Evolutionary conservation across 164 flowering plant species (phyloP).

Genomic region (Liquidambar formosana): DNA sequence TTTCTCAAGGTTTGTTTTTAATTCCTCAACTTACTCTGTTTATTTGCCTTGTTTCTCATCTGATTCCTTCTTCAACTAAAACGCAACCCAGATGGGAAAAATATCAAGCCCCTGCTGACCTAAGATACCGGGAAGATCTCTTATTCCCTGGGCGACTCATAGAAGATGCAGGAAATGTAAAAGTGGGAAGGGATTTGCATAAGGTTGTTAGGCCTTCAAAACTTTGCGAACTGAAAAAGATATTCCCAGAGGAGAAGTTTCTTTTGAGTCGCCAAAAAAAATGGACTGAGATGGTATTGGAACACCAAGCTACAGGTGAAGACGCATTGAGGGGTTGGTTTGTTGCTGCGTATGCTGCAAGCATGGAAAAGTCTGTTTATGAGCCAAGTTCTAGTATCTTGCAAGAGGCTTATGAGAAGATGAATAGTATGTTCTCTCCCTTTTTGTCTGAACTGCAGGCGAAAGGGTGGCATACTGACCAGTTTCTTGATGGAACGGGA

Average conservation of each 20-base stretch:
- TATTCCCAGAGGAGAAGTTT: slow-evolving; percentile 77
- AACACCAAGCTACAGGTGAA: slow-evolving; percentile 80
- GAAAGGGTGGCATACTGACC: slow-evolving; percentile 98
- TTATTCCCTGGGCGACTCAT: slow-evolving; percentile 73
- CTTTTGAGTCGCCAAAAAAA: slow-evolving; percentile 41
- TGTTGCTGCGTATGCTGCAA: slow-evolving; percentile 83
- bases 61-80: background rate
- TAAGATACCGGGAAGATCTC: slow-evolving; percentile 85
- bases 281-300: slow-evolving; percentile 75
- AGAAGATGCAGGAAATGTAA: slow-evolving; percentile 84
- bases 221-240: slow-evolving; percentile 50
- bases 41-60: background rate
- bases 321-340: slow-evolving; percentile 96
- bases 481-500: slow-evolving; percentile 88
- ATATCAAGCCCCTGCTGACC: slow-evolving; percentile 86
- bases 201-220: slow-evolving; percentile 64
- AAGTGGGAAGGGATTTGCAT: slow-evolving; percentile 66
- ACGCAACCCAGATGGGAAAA: slow-evolving; percentile 55
- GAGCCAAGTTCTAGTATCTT: slow-evolving; percentile 21
- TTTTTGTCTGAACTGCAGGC: slow-evolving; percentile 62
- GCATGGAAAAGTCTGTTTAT: slow-evolving; percentile 33
- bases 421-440: slow-evolving; percentile 50
- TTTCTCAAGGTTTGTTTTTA: slow-evolving; percentile 61
- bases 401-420: slow-evolving; percentile 68
- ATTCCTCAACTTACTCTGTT: background rate